phyloP scores from a whole-genome alignment of 2,329 filamentous ascomycete genomes.

The Emergomyces africanus region DNA sequence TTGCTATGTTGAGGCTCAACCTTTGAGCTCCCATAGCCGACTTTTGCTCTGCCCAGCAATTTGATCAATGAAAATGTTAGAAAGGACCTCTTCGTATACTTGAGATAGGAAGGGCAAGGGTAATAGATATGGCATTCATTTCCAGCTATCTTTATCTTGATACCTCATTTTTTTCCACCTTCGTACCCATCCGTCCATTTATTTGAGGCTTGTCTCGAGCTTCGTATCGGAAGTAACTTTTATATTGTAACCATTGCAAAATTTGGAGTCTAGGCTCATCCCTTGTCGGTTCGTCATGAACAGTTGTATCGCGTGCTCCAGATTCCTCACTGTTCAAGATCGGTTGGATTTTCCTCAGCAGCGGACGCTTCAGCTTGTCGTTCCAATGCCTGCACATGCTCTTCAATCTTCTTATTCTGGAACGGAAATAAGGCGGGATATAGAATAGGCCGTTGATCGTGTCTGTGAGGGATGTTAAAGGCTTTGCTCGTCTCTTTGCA shows the following conservation, averaged over 20 bases:
- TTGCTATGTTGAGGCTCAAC: background rate
- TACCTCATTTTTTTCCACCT: background rate
- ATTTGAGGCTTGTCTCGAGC: background rate
- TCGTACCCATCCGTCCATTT: background rate
- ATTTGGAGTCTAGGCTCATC: background rate
- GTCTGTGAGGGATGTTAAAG: background rate
- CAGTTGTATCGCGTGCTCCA: background rate
- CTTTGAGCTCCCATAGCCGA: background rate
- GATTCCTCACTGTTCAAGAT: background rate
- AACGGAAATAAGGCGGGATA: constrained; percentile 1
- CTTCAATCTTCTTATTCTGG: constrained; percentile 3
- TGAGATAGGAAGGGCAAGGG: background rate
- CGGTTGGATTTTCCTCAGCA: background rate
- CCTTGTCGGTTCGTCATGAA: background rate
- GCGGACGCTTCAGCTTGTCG: background rate
- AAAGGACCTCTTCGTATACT: background rate
- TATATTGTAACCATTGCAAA: background rate
- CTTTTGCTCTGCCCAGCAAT: background rate
- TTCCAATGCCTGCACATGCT: background rate
- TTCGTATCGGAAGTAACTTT: background rate
- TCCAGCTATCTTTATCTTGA: background rate
- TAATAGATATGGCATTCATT: background rate
- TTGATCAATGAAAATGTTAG: background rate
- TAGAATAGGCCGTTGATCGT: constrained; percentile 1
- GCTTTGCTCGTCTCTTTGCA: background rate